These are phyloP conservation scores for Phlebiopsis gigantea DNA, from an alignment of 768 basidiomycete genomes.

Conservation along the genomic window DNA sequence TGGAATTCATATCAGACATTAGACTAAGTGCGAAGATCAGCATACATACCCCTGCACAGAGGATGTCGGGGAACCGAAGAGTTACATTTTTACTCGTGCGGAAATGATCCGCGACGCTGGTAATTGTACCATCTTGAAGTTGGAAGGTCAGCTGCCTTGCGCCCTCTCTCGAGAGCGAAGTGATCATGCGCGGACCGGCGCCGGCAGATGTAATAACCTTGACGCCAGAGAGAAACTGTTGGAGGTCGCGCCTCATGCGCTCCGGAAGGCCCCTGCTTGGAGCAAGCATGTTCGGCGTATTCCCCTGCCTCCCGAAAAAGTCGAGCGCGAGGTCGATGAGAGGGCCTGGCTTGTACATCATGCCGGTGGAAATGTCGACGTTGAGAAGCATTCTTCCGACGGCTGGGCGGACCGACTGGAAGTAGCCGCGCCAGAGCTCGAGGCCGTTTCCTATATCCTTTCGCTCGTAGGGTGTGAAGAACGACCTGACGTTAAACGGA, in stretches of 20 bases:
- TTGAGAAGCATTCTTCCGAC: conserved; percentile 64
- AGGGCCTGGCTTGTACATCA: conserved; percentile 65
- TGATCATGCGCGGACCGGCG: conserved; percentile 52
- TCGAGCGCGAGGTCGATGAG: conserved; percentile 56
- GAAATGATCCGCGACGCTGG: conserved; percentile 62
- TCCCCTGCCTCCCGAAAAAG: conserved; percentile 34
- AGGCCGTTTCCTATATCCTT: conserved; percentile 57
- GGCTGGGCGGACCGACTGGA: conserved; percentile 71
- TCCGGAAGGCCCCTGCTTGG: conserved; percentile 40
- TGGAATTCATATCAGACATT: neutral
- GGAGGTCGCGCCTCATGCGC: conserved; percentile 46
- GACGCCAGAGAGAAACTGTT: conserved; percentile 51
- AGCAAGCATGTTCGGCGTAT: conserved; percentile 29
- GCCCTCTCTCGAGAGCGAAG: conserved; percentile 49
- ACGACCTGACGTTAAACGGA: conserved; percentile 70
- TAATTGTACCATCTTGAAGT: conserved; percentile 48
- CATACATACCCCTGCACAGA: conserved; percentile 57
- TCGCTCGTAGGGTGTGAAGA: conserved; percentile 57
- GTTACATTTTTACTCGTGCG: conserved; percentile 42
- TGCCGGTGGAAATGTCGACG: conserved; percentile 71
- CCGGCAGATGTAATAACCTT: conserved; percentile 36
- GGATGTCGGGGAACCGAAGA: conserved; percentile 54
- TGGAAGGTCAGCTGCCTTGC: conserved; percentile 56
- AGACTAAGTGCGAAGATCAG: neutral
- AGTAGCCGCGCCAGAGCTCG: conserved; percentile 73